Conservation (phyloP, 2,329 filamentous ascomycete species). For the Rugonectria rugulosa region DNA sequence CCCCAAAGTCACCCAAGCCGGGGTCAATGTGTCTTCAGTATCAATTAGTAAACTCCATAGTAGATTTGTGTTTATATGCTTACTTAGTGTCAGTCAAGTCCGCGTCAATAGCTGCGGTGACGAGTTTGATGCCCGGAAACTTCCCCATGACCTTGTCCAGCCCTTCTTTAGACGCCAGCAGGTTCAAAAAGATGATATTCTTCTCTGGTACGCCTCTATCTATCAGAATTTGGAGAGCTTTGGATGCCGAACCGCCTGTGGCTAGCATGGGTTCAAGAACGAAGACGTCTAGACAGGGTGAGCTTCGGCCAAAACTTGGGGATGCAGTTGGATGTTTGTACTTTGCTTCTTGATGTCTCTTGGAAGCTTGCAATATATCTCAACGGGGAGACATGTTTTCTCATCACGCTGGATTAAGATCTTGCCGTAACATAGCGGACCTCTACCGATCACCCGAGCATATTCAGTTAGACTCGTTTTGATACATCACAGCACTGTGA, state of each 20-base stretch:
- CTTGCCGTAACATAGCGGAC: slow-evolving; percentile 42
- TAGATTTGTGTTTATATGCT: neutral
- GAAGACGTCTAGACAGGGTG: slow-evolving; percentile 19
- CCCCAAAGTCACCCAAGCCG: slow-evolving; percentile 48
- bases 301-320: neutral
- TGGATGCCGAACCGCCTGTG: slow-evolving; percentile 32
- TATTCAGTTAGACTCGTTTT: neutral
- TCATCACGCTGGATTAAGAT: slow-evolving; percentile 45
- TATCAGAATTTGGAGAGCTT: slow-evolving; percentile 30
- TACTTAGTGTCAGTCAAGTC: slow-evolving; percentile 27
- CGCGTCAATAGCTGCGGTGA: slow-evolving; percentile 31
- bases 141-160: slow-evolving; percentile 26
- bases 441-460: slow-evolving; percentile 22
- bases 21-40: slow-evolving; percentile 44
- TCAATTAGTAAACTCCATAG: neutral
- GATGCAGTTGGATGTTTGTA: neutral
- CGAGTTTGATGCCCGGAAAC: slow-evolving; percentile 35
- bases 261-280: slow-evolving; percentile 37
- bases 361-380: slow-evolving; percentile 43
- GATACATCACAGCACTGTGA: neutral
- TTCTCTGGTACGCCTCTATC: slow-evolving; percentile 31
- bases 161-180: slow-evolving; percentile 38
- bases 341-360: slow-evolving; percentile 22
- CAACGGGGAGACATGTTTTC: slow-evolving; percentile 36
- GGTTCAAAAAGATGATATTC: slow-evolving; percentile 41